phyloP scores from a whole-genome alignment of 257 asterid species.

The Solanum rostratum region DNA sequence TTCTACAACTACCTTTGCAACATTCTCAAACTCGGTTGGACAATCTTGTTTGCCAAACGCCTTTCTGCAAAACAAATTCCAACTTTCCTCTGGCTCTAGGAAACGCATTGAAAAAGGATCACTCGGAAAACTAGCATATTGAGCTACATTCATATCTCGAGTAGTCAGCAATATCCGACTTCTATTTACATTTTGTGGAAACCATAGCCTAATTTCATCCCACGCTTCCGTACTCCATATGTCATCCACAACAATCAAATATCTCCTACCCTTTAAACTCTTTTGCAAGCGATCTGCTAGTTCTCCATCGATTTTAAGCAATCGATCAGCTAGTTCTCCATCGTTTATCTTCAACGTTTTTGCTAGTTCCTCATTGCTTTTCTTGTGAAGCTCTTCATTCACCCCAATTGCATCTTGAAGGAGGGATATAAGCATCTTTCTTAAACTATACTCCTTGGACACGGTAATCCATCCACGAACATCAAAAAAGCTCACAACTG shows the following conservation, averaged over 20 bases:
- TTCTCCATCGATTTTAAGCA: no score
- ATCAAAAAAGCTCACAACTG: neutral
- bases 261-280: no score
- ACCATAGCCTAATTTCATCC: neutral
- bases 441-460: neutral
- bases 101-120: neutral
- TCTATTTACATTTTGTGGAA: neutral
- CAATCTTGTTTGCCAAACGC: neutral
- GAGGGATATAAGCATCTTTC: neutral
- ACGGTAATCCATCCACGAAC: neutral
- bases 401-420: neutral
- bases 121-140: neutral
- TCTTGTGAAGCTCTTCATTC: neutral
- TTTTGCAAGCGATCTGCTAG: no score
- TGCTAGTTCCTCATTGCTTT: neutral
- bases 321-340: no score
- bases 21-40: neutral
- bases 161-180: neutral
- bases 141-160: neutral
- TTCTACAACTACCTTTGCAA: neutral
- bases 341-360: no score
- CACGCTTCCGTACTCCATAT: neutral
- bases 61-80: neutral
- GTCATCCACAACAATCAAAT: neutral
- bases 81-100: neutral